Percentiles rank a stretch among this genome's conserved stretches.
These are phyloP conservation scores for Plectosphaerella plurivora DNA, from an alignment of 2,329 filamentous ascomycete species.

Conservation along the genomic window DNA sequence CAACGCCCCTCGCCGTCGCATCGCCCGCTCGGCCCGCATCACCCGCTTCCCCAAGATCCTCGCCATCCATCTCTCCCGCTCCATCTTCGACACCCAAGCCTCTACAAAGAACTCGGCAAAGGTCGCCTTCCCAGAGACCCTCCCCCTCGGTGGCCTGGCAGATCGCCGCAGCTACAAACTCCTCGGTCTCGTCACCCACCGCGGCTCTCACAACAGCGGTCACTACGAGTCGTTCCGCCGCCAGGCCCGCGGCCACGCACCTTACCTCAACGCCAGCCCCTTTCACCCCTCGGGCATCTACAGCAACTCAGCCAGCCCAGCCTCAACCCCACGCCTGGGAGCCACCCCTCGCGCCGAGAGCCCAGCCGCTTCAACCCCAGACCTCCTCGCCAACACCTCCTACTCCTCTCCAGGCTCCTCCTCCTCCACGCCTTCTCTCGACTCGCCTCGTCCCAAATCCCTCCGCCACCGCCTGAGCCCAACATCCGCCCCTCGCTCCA, in stretches of 20 bases:
- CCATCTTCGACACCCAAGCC: conserved; percentile 76
- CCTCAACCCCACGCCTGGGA: conserved; percentile 41
- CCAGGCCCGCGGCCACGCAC: conserved; percentile 67
- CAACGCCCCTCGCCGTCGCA: conserved; percentile 73
- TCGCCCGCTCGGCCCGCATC: conserved; percentile 83
- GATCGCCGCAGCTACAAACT: conserved; percentile 78
- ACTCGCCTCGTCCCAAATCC: conserved; percentile 17
- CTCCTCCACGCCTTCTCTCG: conserved; percentile 30
- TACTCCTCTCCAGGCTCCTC: conserved; percentile 18
- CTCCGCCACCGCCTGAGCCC: conserved; percentile 5
- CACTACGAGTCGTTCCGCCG: conserved; percentile 96
- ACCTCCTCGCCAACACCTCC: conserved; percentile 36
- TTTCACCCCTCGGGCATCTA: conserved; percentile 74
- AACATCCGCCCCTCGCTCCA: conserved; percentile 14
- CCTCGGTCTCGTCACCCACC: conserved; percentile 85
- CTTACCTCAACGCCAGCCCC: conserved; percentile 76
- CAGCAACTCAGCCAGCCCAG: conserved; percentile 54
- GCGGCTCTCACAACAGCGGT: conserved; percentile 91
- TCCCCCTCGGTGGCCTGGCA: conserved; percentile 76
- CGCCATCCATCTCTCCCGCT: conserved; percentile 87
- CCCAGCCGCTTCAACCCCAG: conserved; percentile 41
- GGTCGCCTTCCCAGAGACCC: conserved; percentile 82
- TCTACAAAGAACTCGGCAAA: conserved; percentile 95
- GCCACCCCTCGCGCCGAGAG: conserved; percentile 31
- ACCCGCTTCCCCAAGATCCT: conserved; percentile 84